A percentile compares a stretch with the other conserved stretches of the same genome.
Conservation (phyloP, 495 filamentous ascomycete species). For the Lasiosphaeriaceae sp. region DNA sequence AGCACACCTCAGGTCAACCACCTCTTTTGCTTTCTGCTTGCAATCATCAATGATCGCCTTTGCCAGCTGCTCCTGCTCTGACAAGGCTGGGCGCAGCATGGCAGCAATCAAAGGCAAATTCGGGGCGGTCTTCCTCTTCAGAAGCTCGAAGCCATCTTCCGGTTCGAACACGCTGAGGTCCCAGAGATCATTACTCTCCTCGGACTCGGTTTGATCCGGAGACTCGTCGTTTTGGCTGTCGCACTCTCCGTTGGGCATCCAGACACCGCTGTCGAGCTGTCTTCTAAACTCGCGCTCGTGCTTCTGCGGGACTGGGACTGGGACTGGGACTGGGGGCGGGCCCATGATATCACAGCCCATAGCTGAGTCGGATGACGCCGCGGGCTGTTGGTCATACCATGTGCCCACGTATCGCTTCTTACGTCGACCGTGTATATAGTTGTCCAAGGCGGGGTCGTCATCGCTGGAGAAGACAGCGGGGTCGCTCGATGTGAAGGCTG, state of each 20-base stretch:
- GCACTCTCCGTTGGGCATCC: conserved; percentile 57
- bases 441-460: conserved; percentile 69
- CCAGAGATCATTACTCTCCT: background rate
- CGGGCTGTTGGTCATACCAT: conserved; percentile 62
- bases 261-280: conserved; percentile 78
- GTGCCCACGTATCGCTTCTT: conserved; percentile 61
- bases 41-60: conserved; percentile 46
- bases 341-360: conserved; percentile 26
- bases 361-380: conserved; percentile 34
- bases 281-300: conserved; percentile 58
- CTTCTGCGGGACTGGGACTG: conserved; percentile 36
- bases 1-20: conserved; percentile 62
- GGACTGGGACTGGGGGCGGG: conserved; percentile 28
- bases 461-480: conserved; percentile 76
- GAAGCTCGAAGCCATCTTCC: no score
- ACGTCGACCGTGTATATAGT: conserved; percentile 53
- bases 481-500: conserved; percentile 57
- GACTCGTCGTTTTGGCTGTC: conserved; percentile 39
- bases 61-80: conserved; percentile 25
- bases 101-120: no score
- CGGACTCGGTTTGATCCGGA: conserved; percentile 1
- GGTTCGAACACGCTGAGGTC: no score
- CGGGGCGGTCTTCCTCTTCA: no score
- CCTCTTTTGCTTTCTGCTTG: conserved; percentile 57
- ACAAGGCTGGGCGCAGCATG: no score